Conservation (phyloP, 2,329 filamentous ascomycete genomes). For the Diaporthe ampelina region DNA sequence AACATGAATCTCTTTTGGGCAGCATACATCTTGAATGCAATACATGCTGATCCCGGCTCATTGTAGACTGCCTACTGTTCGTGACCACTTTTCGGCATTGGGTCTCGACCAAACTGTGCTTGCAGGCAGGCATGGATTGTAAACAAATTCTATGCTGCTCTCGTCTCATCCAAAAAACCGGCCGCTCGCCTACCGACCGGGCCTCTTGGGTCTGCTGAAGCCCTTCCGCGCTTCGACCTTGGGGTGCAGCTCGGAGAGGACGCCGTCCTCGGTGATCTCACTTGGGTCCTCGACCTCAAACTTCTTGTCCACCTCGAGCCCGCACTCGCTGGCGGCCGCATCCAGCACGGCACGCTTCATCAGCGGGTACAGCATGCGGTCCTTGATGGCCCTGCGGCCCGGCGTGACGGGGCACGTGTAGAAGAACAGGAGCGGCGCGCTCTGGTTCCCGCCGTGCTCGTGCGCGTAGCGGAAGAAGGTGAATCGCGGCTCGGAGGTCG, state of each 20-base stretch:
- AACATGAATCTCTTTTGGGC: not conserved
- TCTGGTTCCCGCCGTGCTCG: slow-evolving; percentile 64
- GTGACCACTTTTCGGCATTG: not conserved
- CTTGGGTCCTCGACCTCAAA: slow-evolving; percentile 76
- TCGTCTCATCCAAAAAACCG: not conserved
- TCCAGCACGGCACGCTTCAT: slow-evolving; percentile 77
- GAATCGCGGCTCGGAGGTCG: slow-evolving; percentile 78
- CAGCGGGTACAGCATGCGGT: slow-evolving; percentile 86
- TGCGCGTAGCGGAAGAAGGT: slow-evolving; percentile 81
- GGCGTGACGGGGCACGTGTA: slow-evolving; percentile 82
- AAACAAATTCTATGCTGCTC: not conserved
- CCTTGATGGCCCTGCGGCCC: slow-evolving; percentile 79
- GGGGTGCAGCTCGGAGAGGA: slow-evolving; percentile 78
- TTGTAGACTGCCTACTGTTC: not conserved
- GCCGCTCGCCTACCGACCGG: slow-evolving; percentile 67
- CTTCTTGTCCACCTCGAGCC: slow-evolving; percentile 77
- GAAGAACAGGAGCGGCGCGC: slow-evolving; percentile 79
- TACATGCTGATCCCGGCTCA: not conserved
- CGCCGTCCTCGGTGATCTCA: slow-evolving; percentile 77
- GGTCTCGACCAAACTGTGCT: not conserved
- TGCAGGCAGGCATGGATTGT: not conserved
- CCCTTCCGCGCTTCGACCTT: slow-evolving; percentile 75
- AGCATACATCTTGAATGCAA: not conserved
- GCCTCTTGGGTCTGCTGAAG: slow-evolving; percentile 85
- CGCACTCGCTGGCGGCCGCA: slow-evolving; percentile 76